These are phyloP conservation scores for Carpinus viminea DNA, from an alignment of 306 rosid species.

Conservation along the genomic window DNA sequence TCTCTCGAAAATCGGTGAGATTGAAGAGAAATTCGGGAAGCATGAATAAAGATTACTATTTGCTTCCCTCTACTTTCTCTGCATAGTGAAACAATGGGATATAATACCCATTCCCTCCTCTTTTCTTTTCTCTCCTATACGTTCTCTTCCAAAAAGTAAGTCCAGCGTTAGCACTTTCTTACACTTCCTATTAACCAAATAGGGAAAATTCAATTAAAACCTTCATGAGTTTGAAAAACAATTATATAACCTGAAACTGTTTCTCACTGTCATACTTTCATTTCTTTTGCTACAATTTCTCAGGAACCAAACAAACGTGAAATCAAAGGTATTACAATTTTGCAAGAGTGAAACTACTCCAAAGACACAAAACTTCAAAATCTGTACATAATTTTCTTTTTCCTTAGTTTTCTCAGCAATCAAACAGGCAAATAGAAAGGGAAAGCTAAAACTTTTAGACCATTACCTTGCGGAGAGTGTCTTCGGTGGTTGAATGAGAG, in stretches of 20 bases:
- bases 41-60: too few species aligned
- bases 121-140: background rate
- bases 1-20: background rate
- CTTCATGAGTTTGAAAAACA: background rate
- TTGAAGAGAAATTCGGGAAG: background rate
- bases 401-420: background rate
- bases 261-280: background rate
- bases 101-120: background rate
- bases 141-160: background rate
- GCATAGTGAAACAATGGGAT: too few species aligned
- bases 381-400: background rate
- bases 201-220: background rate
- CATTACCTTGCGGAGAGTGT: slow-evolving; percentile 58
- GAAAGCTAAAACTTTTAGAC: background rate
- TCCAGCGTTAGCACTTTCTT: background rate
- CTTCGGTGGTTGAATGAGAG: slow-evolving; percentile 65
- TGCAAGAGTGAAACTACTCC: background rate
- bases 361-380: background rate
- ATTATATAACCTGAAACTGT: background rate
- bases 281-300: background rate
- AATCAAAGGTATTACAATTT: background rate
- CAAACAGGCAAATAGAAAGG: background rate
- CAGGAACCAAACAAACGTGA: background rate
- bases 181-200: background rate
- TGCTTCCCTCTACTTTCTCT: background rate